Evolutionary conservation across 208 protist genomes (phyloP).

Genomic region (Crithidia fasciculata): DNA sequence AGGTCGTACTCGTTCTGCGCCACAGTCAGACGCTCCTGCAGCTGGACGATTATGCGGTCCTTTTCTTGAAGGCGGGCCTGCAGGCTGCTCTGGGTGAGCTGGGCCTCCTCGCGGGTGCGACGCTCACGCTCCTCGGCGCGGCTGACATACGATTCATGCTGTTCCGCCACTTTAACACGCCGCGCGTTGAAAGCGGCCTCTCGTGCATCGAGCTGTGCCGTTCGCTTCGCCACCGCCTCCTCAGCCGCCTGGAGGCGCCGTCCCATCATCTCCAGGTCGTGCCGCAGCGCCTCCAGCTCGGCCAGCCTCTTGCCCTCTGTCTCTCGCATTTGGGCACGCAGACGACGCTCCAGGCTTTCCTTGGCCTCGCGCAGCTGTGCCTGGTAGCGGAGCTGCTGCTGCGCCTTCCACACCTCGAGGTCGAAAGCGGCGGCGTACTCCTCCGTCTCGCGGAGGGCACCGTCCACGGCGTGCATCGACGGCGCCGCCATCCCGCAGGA

Average conservation of each 20-base stretch:
- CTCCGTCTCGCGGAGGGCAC: conserved; percentile 62
- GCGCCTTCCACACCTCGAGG: conserved; percentile 91
- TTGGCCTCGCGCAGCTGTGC: conserved; percentile 72
- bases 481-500: conserved; percentile 3
- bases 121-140: conserved; percentile 61
- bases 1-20: conserved; percentile 79
- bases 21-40: conserved; percentile 52
- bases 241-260: conserved; percentile 56
- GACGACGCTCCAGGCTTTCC: conserved; percentile 50
- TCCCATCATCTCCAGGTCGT: conserved; percentile 74
- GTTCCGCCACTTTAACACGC: conserved; percentile 71
- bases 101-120: conserved; percentile 58
- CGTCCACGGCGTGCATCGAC: conserved; percentile 24
- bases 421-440: conserved; percentile 91
- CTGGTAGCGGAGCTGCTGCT: conserved; percentile 81
- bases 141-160: conserved; percentile 82
- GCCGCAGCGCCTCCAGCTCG: conserved; percentile 61
- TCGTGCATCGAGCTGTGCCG: conserved; percentile 69
- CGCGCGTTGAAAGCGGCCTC: conserved; percentile 78
- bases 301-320: conserved; percentile 30
- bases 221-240: conserved; percentile 63
- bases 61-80: conserved; percentile 65
- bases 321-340: conserved; percentile 46
- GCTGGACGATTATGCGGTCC: conserved; percentile 40
- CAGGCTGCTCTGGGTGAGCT: conserved; percentile 48